Conservation (phyloP, 164 flowering plant species). For the Piper longum region DNA sequence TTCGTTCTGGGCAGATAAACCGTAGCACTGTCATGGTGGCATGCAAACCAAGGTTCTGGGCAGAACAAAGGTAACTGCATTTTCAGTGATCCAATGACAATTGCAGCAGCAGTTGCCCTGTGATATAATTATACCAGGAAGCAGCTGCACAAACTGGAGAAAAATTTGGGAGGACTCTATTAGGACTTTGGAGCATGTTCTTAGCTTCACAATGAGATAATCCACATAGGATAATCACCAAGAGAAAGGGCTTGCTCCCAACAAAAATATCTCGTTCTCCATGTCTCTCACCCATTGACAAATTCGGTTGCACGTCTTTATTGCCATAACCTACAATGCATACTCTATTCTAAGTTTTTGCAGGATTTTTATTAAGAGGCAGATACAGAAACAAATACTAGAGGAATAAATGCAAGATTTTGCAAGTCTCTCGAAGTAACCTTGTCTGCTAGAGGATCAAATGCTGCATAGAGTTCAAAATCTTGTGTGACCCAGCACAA, state of each 20-base stretch:
- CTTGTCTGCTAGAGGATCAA: slow-evolving; percentile 99
- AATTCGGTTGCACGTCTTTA: slow-evolving; percentile 80
- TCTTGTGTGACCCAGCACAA: slow-evolving; percentile 97
- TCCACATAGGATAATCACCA: slow-evolving; percentile 47
- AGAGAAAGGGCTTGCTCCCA: slow-evolving; percentile 95
- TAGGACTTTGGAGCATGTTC: slow-evolving; percentile 5
- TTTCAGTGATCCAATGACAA: neutral
- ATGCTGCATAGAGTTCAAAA: slow-evolving; percentile 97
- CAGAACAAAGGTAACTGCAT: neutral
- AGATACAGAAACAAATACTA: too few species aligned
- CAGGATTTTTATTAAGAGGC: neutral
- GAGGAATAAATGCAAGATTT: neutral
- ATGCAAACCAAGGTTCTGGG: neutral
- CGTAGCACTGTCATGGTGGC: neutral
- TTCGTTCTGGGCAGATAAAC: too few species aligned
- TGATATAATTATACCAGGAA: neutral
- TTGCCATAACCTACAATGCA: slow-evolving; percentile 70
- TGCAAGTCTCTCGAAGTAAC: slow-evolving; percentile 13
- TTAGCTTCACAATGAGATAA: slow-evolving; percentile 11
- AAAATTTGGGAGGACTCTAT: slow-evolving; percentile 9
- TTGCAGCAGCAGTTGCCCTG: neutral
- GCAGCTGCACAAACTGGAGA: neutral
- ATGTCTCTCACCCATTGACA: slow-evolving; percentile 95
- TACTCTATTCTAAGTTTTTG: neutral
- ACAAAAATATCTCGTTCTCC: slow-evolving; percentile 84